Evolutionary conservation across 129 eudicot genomes (phyloP).

Genomic region (Flaveria robusta): DNA sequence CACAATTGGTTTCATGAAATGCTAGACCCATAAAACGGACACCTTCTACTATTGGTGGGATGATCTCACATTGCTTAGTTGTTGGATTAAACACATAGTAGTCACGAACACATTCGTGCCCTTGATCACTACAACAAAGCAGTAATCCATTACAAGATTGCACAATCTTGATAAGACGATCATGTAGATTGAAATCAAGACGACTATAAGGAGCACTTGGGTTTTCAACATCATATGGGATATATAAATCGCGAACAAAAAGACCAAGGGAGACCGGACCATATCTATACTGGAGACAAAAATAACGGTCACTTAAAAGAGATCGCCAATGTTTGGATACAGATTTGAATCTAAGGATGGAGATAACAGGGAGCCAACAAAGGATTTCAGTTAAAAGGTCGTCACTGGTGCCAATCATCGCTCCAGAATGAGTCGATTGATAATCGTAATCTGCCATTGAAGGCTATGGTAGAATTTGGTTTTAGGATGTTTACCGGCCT

Average conservation of each 20-base stretch:
- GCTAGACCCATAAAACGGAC: constrained; percentile 19
- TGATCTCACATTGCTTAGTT: constrained; percentile 6
- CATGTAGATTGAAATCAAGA: not conserved
- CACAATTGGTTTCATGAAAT: constrained; percentile 5
- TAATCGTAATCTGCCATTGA: not conserved
- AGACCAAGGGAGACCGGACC: not conserved
- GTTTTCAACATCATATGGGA: constrained; percentile 9
- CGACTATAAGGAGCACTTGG: not conserved
- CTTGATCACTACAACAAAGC: constrained; percentile 8
- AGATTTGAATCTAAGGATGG: constrained; percentile 15
- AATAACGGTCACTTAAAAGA: not conserved
- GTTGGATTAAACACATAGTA: constrained; percentile 23
- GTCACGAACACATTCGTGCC: not conserved
- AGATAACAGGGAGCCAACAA: not conserved
- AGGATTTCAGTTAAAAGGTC: constrained; percentile 13
- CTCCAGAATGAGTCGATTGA: constrained; percentile 3
- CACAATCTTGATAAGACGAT: not conserved
- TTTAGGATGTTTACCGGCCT: not conserved
- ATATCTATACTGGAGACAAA: not conserved
- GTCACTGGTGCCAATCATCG: not conserved
- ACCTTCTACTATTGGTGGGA: not conserved
- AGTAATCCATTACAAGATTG: constrained; percentile 18
- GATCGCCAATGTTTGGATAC: constrained; percentile 28
- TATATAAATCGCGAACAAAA: not conserved
- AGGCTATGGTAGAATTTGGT: constrained; percentile 5